Percentiles rank a stretch among this genome's conserved stretches.
These are phyloP conservation scores for Peronospora belbahrii DNA, from an alignment of 352 stramenopile genomes.

Conservation along the genomic window DNA sequence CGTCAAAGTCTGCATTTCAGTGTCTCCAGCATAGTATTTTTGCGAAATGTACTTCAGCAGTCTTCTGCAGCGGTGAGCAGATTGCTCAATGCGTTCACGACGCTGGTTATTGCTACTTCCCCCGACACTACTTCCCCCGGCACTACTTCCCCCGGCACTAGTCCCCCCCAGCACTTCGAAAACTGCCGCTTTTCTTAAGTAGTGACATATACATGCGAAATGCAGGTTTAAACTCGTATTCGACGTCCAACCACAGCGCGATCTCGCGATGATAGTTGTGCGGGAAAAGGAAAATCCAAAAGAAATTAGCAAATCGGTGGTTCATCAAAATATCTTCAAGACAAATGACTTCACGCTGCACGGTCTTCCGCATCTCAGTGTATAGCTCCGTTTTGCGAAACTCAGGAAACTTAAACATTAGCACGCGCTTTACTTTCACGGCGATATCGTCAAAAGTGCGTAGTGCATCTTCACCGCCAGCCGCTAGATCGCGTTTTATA, in stretches of 20 bases:
- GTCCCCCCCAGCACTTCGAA: slow-evolving; percentile 7
- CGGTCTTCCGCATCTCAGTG: slow-evolving; percentile 68
- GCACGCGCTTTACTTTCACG: slow-evolving; percentile 65
- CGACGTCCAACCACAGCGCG: slow-evolving; percentile 75
- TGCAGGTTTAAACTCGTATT: slow-evolving; percentile 83
- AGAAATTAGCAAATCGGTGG: slow-evolving; percentile 82
- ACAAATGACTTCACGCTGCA: slow-evolving; percentile 72
- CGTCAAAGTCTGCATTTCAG: slow-evolving; percentile 65
- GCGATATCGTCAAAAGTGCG: slow-evolving; percentile 74
- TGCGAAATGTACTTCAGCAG: slow-evolving; percentile 80
- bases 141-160: no score
- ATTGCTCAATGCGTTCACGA: slow-evolving; percentile 55
- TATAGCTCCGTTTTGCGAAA: slow-evolving; percentile 80
- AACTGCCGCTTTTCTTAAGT: slow-evolving; percentile 41
- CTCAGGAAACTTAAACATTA: slow-evolving; percentile 73
- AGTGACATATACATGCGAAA: slow-evolving; percentile 64
- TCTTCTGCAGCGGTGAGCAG: slow-evolving; percentile 52
- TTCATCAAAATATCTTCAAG: slow-evolving; percentile 86
- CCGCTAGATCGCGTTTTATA: slow-evolving; percentile 73
- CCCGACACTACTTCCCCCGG: no score
- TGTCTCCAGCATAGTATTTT: slow-evolving; percentile 75
- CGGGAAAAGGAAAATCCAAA: slow-evolving; percentile 84
- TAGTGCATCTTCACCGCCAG: slow-evolving; percentile 69
- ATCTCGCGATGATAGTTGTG: slow-evolving; percentile 86
- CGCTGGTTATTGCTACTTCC: slow-evolving; percentile 21